Evolutionary conservation across 1,139 yeast species (phyloP).

Genomic region (Lodderomyces theae): DNA sequence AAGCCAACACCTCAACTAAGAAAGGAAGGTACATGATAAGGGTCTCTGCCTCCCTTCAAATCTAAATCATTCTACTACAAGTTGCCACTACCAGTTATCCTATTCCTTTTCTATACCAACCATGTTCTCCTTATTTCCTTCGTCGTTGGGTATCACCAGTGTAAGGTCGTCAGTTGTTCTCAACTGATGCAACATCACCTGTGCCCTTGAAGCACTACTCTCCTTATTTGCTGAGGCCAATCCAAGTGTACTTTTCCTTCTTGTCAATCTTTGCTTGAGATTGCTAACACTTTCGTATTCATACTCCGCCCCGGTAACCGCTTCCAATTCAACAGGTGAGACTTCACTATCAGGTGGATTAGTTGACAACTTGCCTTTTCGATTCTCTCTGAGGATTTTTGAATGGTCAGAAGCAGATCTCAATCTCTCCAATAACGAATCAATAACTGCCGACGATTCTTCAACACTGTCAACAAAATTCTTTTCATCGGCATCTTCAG

Average conservation of each 20-base stretch:
- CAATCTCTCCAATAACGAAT: constrained; percentile 36
- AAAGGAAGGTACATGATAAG: neutral
- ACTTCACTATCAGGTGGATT: neutral
- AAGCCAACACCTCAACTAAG: neutral
- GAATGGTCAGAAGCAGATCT: constrained; percentile 10
- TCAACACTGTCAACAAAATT: constrained; percentile 18
- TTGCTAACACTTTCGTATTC: constrained; percentile 43
- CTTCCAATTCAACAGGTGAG: constrained; percentile 1
- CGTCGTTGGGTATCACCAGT: neutral
- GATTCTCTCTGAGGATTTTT: neutral
- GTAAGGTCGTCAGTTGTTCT: constrained; percentile 16
- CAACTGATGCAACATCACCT: constrained; percentile 40
- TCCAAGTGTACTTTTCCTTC: constrained; percentile 23
- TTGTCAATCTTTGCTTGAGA: constrained; percentile 39
- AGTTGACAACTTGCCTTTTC: neutral
- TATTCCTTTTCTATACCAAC: neutral
- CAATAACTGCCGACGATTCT: constrained; percentile 32
- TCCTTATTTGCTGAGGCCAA: constrained; percentile 19
- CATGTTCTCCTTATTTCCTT: constrained; percentile 1
- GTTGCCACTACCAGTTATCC: too few species aligned
- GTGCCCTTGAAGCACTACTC: constrained; percentile 36
- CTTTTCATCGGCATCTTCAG: constrained; percentile 15
- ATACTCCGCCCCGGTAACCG: constrained; percentile 5
- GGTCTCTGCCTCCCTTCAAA: too few species aligned
- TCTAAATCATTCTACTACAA: too few species aligned